These are phyloP conservation scores for Hagleromyces aurorensis DNA, from an alignment of 805 yeast genomes.

Conservation along the genomic window DNA sequence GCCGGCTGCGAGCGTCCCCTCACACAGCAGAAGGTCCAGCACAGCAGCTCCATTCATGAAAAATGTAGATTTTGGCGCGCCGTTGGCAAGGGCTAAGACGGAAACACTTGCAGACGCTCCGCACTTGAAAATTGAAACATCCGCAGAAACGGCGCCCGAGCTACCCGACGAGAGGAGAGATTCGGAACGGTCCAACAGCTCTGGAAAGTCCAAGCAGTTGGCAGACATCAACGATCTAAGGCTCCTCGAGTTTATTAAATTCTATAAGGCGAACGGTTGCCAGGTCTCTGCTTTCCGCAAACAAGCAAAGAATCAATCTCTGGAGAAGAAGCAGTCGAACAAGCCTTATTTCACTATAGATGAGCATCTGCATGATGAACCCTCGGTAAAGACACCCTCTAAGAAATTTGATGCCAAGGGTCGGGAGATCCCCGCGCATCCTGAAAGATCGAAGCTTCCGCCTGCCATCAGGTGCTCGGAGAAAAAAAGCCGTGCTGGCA, in stretches of 20 bases:
- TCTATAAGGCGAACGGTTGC: constrained; percentile 27
- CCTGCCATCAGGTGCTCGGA: constrained; percentile 36
- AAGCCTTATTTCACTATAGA: constrained; percentile 18
- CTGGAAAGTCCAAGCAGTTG: too few species aligned
- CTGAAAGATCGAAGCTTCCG: constrained; percentile 39
- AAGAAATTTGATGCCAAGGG: constrained; percentile 34
- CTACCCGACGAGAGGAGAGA: too few species aligned
- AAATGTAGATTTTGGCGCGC: constrained; percentile 14
- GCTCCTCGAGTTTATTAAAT: constrained; percentile 39
- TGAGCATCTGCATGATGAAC: constrained; percentile 3
- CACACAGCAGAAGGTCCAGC: constrained; percentile 11
- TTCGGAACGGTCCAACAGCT: too few species aligned
- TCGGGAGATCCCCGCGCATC: constrained; percentile 46
- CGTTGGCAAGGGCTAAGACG: too few species aligned
- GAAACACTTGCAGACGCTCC: too few species aligned
- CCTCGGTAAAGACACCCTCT: constrained; percentile 10
- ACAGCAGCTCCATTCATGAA: constrained; percentile 1
- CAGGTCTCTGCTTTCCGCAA: constrained; percentile 21
- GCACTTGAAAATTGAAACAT: too few species aligned
- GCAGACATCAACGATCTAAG: constrained; percentile 37
- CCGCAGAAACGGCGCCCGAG: too few species aligned
- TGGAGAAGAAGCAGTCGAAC: constrained; percentile 11
- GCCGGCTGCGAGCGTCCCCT: constrained; percentile 2
- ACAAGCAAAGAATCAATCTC: constrained; percentile 20
- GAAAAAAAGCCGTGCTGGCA: constrained; percentile 5